Base-by-base conservation (phyloP, 768 basidiomycete genomes). In the Serpula lacrymans region DNA sequence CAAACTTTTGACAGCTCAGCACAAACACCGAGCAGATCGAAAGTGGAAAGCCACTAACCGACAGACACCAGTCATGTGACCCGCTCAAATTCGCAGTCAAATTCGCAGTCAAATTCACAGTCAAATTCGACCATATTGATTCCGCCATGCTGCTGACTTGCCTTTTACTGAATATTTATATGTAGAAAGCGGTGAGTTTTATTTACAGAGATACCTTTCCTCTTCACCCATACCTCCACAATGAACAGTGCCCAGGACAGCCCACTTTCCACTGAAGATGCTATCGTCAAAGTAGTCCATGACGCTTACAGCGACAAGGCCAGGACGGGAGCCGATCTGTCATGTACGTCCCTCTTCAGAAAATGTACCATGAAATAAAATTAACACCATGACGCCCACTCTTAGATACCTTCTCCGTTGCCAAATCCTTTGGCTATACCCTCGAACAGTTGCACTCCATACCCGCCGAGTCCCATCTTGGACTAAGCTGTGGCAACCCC, bases 401-500 rank as follows among this genome's bases (percentile, higher is more conserved):
- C 1, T 18, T 17, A 59, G 63, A 65, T 46, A 54, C 71, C 3
- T 48, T 53, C 10, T 51, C 49, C 5, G 66, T 69, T 2, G 74
- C 73, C 0, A 27, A 59, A 22, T 62, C 71, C 1, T 72, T 78
- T 39, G 78, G 78, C 25, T 78, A 78, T 42, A 67, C 68, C 0
- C 27, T 44, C 12, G 69, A 69, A 18, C 59, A 78, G 24, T 60
- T 79, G 4, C 49, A 55, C 7, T 54, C 67, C 3, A 54, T 78
- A 23, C 72, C 78, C 9, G 55, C 49, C 3, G 63, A 65, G 8
- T 57, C 77, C 1, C 59, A 77, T 40, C 59, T 78, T 54, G 78
- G 78, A 12, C 50, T 77, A 14, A 65, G 73, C 32, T 80, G 78
- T 49, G 78, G 78, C 17, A 78, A 73, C 48, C 78, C 78, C 1